Conservation (phyloP, 2,329 filamentous ascomycete genomes). For the Penicillium palitans region DNA sequence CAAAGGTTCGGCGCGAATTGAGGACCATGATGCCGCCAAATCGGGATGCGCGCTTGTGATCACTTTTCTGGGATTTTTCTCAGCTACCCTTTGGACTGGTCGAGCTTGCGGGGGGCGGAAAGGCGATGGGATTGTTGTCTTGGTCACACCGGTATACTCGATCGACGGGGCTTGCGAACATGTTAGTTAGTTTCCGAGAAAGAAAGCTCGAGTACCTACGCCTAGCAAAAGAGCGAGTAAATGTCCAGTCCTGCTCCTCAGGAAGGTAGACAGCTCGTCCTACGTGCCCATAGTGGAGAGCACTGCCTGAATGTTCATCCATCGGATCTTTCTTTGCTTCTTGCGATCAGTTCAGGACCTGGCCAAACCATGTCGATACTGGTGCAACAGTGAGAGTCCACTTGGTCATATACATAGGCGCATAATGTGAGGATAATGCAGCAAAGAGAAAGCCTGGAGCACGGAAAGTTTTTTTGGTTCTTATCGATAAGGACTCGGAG, state of each 20-base stretch:
- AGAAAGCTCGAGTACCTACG: conserved; percentile 21
- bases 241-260: conserved; percentile 52
- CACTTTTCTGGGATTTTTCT: conserved; percentile 22
- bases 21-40: conserved; percentile 36
- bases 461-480: conserved; percentile 19
- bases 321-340: conserved; percentile 51
- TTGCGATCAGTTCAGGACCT: conserved; percentile 27
- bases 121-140: conserved; percentile 29
- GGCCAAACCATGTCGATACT: conserved; percentile 34
- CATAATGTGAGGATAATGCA: conserved; percentile 1
- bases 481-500: conserved; percentile 28
- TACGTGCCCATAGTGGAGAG: conserved; percentile 60
- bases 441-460: not conserved
- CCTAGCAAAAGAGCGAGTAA: conserved; percentile 40
- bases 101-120: conserved; percentile 12
- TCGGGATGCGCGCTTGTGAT: conserved; percentile 38
- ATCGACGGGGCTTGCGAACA: conserved; percentile 25
- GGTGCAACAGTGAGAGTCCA: not conserved
- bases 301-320: conserved; percentile 53
- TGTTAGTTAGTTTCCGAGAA: not conserved
- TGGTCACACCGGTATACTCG: conserved; percentile 35
- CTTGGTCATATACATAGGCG: conserved; percentile 3
- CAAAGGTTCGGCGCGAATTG: conserved; percentile 31
- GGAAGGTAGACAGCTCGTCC: conserved; percentile 53
- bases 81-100: conserved; percentile 7